A percentile compares a stretch with the other conserved stretches of the same genome.
phyloP scores from a whole-genome alignment of 192 early-diverging fungal genomes.

The Backusella mclennaniae region DNA sequence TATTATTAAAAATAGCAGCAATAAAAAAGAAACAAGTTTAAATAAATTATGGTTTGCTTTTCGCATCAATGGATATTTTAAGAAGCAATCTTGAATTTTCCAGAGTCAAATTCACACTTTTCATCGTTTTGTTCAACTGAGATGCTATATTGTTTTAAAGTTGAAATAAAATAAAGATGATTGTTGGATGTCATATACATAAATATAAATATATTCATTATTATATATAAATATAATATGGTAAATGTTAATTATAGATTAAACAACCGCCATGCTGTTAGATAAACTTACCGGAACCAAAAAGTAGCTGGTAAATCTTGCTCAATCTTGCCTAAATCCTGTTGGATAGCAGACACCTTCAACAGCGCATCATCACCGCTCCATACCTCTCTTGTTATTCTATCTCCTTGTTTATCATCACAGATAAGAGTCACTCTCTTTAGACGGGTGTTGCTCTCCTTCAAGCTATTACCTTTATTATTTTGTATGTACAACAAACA shows the following conservation, averaged over 20 bases:
- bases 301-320: slow-evolving; percentile 7
- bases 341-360: slow-evolving; percentile 15
- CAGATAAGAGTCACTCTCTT: neutral
- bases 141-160: neutral
- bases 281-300: slow-evolving; percentile 17
- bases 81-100: slow-evolving; percentile 3
- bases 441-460: neutral
- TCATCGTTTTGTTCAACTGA: neutral
- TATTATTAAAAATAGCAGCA: slow-evolving; percentile 7
- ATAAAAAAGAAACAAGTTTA: slow-evolving; percentile 8
- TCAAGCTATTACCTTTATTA: slow-evolving; percentile 2
- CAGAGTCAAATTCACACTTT: slow-evolving; percentile 8
- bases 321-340: neutral
- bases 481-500: neutral
- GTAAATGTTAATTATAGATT: slow-evolving; percentile 18
- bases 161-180: neutral
- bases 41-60: slow-evolving; percentile 7
- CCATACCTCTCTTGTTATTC: neutral
- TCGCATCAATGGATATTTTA: neutral
- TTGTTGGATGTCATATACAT: neutral
- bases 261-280: neutral
- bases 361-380: neutral
- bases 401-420: slow-evolving; percentile 7
- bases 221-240: neutral
- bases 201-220: neutral